Evolutionary conservation across 2,329 filamentous ascomycete species (phyloP).

Genomic region (Delphinella strobiligena): DNA sequence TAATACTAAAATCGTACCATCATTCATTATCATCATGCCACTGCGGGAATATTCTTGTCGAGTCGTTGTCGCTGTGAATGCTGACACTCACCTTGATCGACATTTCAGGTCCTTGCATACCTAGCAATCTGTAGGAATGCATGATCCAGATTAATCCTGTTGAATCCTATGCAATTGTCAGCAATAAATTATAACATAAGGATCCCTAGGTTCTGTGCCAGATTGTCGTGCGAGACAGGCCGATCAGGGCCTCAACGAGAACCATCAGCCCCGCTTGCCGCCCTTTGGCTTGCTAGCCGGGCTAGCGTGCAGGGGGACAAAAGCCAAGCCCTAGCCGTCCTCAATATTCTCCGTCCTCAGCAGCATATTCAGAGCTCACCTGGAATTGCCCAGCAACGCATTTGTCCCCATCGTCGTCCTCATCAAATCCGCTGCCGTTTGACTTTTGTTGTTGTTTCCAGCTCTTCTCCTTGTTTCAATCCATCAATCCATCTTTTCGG

Average conservation of each 20-base stretch:
- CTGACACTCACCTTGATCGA: no score
- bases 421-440: background rate
- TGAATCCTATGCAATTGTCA: background rate
- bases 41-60: no score
- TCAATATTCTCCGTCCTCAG: background rate
- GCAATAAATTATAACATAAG: no score
- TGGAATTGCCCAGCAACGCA: background rate
- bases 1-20: constrained; percentile 5
- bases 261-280: background rate
- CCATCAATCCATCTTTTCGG: background rate
- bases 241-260: background rate
- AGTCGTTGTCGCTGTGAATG: no score
- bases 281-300: no score
- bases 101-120: no score
- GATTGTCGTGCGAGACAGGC: background rate
- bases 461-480: background rate
- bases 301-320: background rate
- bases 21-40: no score
- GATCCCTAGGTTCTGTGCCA: no score
- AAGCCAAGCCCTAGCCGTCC: background rate
- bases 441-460: background rate
- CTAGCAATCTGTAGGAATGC: no score
- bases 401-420: background rate
- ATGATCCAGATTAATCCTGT: no score
- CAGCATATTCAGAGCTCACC: background rate